A percentile compares a stretch with the other conserved stretches of the same genome.
Conservation (phyloP, 192 early-diverging fungal genomes). For the Coemansia sp. region DNA sequence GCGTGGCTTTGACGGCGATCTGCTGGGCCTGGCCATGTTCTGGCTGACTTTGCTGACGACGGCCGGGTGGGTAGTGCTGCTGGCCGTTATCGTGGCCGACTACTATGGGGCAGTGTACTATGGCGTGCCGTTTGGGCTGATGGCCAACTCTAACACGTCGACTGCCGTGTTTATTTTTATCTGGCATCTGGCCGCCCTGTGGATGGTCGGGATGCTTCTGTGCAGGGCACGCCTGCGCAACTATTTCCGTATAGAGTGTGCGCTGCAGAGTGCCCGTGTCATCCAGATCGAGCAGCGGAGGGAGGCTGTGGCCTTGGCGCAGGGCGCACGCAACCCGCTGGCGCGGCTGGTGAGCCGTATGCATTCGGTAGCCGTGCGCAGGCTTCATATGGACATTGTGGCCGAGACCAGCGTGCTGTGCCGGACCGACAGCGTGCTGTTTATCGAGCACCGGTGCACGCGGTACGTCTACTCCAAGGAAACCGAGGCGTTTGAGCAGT, state of each 20-base stretch:
- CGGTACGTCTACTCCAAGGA: slow-evolving; percentile 62
- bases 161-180: slow-evolving; percentile 62
- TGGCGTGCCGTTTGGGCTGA: slow-evolving; percentile 49
- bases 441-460: slow-evolving; percentile 72
- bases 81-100: slow-evolving; percentile 65
- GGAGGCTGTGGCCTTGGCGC: slow-evolving; percentile 49
- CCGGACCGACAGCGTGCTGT: not conserved
- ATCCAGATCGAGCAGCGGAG: slow-evolving; percentile 55
- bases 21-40: slow-evolving; percentile 51
- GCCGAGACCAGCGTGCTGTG: slow-evolving; percentile 42
- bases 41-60: slow-evolving; percentile 51
- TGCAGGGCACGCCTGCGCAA: slow-evolving; percentile 51
- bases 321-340: slow-evolving; percentile 40
- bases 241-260: slow-evolving; percentile 64
- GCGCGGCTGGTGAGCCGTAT: slow-evolving; percentile 36
- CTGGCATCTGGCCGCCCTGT: slow-evolving; percentile 69
- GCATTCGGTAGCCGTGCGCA: slow-evolving; percentile 24
- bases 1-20: slow-evolving; percentile 58
- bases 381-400: slow-evolving; percentile 33
- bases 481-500: slow-evolving; percentile 51
- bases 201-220: slow-evolving; percentile 57
- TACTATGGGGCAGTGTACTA: slow-evolving; percentile 64
- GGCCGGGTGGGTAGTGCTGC: slow-evolving; percentile 58
- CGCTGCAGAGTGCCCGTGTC: slow-evolving; percentile 38
- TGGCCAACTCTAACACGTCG: slow-evolving; percentile 57